These are phyloP conservation scores for Grifola frondosa DNA, from an alignment of 1,284 basidiomycete species.

Conservation along the genomic window DNA sequence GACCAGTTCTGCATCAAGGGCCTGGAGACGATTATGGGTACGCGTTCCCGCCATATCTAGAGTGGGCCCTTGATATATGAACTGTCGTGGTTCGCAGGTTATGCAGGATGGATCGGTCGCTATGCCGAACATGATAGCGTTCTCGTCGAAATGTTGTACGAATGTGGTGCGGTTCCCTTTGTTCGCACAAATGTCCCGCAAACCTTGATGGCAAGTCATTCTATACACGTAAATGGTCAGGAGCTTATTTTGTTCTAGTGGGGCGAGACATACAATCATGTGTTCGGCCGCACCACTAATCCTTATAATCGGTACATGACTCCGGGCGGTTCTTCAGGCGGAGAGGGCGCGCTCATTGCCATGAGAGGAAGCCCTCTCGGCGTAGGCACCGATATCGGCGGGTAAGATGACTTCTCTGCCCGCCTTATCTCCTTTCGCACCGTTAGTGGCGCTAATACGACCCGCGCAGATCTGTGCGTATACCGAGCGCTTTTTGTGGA, in stretches of 20 bases:
- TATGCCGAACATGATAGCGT: slow-evolving; percentile 37
- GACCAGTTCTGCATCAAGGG: slow-evolving; percentile 58
- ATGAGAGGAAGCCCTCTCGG: slow-evolving; percentile 77
- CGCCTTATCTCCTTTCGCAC: not conserved
- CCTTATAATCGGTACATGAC: slow-evolving; percentile 69
- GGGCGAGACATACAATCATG: slow-evolving; percentile 41
- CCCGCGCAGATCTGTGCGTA: slow-evolving; percentile 43
- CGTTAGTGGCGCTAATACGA: not conserved
- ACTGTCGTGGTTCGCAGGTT: slow-evolving; percentile 42
- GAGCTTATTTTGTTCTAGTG: slow-evolving; percentile 26
- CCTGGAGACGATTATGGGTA: slow-evolving; percentile 51
- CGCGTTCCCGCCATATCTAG: slow-evolving; percentile 2
- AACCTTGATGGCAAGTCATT: slow-evolving; percentile 37
- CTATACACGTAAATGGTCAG: not conserved
- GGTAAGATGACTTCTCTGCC: slow-evolving; percentile 30
- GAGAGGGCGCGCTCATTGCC: slow-evolving; percentile 75
- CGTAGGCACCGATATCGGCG: slow-evolving; percentile 78
- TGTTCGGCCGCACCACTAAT: slow-evolving; percentile 73
- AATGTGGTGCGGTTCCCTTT: slow-evolving; percentile 46
- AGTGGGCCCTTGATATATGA: not conserved
- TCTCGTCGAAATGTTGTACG: slow-evolving; percentile 41
- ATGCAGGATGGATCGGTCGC: slow-evolving; percentile 58
- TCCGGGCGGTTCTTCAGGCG: slow-evolving; percentile 78
- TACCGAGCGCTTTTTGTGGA: slow-evolving; percentile 52
- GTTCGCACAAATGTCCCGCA: slow-evolving; percentile 51